Evolutionary conservation across 208 protist genomes (phyloP).

Genomic region (Zelonia costaricensis): DNA sequence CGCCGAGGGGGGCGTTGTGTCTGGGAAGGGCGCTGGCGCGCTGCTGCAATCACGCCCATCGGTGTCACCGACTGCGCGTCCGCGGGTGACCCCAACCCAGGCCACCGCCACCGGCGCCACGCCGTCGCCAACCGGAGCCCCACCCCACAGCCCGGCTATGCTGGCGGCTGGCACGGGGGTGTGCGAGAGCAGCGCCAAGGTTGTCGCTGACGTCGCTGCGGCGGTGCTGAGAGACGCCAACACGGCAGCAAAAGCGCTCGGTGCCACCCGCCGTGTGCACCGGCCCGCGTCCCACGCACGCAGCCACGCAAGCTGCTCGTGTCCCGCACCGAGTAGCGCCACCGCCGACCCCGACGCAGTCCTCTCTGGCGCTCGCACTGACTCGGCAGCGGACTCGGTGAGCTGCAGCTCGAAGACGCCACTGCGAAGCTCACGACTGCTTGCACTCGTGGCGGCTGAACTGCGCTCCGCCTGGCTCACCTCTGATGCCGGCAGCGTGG

Average conservation of each 20-base stretch:
- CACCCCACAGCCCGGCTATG: background rate
- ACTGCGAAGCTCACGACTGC: background rate
- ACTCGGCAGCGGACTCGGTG: background rate
- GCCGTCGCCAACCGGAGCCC: background rate
- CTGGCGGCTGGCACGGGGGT: background rate
- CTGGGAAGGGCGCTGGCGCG: background rate
- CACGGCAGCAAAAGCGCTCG: too few species aligned
- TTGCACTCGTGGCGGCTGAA: background rate
- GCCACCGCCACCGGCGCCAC: conserved; percentile 12
- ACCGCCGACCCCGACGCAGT: background rate
- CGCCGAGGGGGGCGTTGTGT: background rate
- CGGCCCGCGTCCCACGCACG: too few species aligned
- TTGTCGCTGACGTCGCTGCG: background rate
- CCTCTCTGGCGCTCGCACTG: background rate
- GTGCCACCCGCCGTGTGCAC: too few species aligned
- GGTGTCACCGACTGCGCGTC: background rate
- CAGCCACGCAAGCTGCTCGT: too few species aligned
- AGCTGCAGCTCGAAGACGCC: conserved; percentile 15
- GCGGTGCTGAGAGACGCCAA: too few species aligned
- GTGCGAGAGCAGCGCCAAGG: conserved; percentile 17
- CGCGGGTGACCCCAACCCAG: conserved; percentile 1
- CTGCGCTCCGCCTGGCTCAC: background rate
- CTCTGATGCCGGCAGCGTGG: background rate
- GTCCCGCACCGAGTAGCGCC: background rate
- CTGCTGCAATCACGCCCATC: too few species aligned